These are phyloP conservation scores for Geosmithia morbida DNA, from an alignment of 2,329 filamentous ascomycete genomes.

Conservation along the genomic window DNA sequence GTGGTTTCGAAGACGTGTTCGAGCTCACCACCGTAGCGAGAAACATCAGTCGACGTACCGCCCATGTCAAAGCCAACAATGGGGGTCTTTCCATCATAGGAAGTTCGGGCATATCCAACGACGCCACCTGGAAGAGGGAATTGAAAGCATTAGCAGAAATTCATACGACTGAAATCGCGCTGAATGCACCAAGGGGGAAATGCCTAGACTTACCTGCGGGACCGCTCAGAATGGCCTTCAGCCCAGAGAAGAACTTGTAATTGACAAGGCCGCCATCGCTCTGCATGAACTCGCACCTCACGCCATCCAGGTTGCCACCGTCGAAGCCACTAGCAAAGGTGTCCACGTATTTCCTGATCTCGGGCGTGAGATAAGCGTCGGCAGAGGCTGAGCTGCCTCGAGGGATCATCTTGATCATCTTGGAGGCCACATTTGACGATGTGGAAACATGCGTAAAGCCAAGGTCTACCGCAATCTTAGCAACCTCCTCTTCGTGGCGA, in stretches of 20 bases:
- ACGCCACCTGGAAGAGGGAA: slow-evolving; percentile 37
- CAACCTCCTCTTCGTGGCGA: slow-evolving; percentile 67
- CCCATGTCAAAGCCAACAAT: slow-evolving; percentile 94
- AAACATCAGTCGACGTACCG: slow-evolving; percentile 84
- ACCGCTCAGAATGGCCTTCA: slow-evolving; percentile 50
- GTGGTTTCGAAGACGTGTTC: slow-evolving; percentile 88
- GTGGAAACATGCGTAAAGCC: slow-evolving; percentile 43
- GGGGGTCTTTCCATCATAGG: slow-evolving; percentile 63
- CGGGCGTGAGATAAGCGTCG: slow-evolving; percentile 26
- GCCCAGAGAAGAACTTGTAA: slow-evolving; percentile 11
- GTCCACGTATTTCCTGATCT: slow-evolving; percentile 16
- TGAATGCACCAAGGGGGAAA: too few relatives aligned
- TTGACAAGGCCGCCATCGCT: slow-evolving; percentile 12
- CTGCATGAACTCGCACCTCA: slow-evolving; percentile 9
- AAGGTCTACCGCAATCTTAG: slow-evolving; percentile 61
- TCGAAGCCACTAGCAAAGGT: slow-evolving; percentile 11
- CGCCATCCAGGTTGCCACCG: slow-evolving; percentile 8
- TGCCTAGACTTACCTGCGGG: slow-evolving; percentile 46
- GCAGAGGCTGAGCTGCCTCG: slow-evolving; percentile 24
- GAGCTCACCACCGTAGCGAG: slow-evolving; percentile 63
- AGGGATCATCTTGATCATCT: slow-evolving; percentile 27
- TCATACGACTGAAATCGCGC: too few relatives aligned
- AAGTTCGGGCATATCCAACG: slow-evolving; percentile 82
- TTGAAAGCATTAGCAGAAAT: too few relatives aligned
- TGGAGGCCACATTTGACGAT: slow-evolving; percentile 7